Conservation (phyloP, 306 rosid species). For the Quercus rubra region DNA sequence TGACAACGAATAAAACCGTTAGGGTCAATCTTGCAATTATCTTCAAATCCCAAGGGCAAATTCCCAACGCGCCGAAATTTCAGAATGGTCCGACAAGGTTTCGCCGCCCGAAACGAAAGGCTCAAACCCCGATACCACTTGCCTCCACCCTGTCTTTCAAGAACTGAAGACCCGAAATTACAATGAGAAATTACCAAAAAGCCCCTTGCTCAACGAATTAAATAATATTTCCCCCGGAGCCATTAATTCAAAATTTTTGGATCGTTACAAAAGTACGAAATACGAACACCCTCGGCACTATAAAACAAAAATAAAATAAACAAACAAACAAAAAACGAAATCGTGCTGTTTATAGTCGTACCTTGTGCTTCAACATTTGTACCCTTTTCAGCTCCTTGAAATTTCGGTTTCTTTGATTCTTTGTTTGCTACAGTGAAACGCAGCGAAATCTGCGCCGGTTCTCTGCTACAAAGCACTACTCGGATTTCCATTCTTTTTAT, state of each 20-base stretch:
- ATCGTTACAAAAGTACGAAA: neutral
- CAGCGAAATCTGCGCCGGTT: conserved; percentile 3
- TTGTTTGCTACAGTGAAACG: conserved; percentile 11
- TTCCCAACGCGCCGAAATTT: conserved; percentile 34
- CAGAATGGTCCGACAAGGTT: conserved; percentile 27
- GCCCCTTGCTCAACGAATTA: neutral
- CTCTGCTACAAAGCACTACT: conserved; percentile 12
- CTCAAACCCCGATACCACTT: conserved; percentile 30
- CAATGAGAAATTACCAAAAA: conserved; percentile 16
- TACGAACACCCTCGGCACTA: neutral
- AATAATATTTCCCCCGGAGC: neutral
- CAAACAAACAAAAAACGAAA: neutral
- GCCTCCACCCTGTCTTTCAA: conserved; percentile 15
- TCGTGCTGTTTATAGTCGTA: conserved; percentile 1
- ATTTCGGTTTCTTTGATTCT: neutral
- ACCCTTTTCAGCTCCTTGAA: neutral
- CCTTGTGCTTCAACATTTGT: neutral
- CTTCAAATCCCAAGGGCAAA: conserved; percentile 3
- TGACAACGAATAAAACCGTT: conserved; percentile 34
- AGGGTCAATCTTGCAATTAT: conserved; percentile 30
- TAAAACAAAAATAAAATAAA: neutral
- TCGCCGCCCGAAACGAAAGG: conserved; percentile 31
- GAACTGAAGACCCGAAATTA: neutral
- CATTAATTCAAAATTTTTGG: conserved; percentile 24
- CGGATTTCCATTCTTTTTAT: conserved; percentile 11